phyloP scores from a whole-genome alignment of 1,284 basidiomycete genomes.

The Phellopilus nigrolimitatus region DNA sequence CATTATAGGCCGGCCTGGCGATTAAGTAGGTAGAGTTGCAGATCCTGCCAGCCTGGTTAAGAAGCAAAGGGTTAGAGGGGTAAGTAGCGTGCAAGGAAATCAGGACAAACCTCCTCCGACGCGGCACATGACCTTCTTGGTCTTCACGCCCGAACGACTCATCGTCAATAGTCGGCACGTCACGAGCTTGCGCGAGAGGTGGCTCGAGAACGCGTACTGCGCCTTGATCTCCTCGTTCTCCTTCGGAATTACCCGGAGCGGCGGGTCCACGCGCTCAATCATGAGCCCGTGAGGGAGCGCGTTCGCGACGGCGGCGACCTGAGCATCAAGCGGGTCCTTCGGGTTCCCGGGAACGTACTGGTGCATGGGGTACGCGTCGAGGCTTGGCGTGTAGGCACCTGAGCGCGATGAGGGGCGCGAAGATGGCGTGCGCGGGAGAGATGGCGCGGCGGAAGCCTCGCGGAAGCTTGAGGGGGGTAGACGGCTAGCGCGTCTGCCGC shows the following conservation, averaged over 20 bases:
- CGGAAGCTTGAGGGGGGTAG: slow-evolving; percentile 75
- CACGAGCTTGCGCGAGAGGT: slow-evolving; percentile 66
- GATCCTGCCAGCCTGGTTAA: slow-evolving; percentile 75
- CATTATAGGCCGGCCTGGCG: slow-evolving; percentile 37
- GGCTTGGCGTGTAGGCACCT: slow-evolving; percentile 54
- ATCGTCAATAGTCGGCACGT: slow-evolving; percentile 78
- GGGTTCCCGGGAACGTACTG: slow-evolving; percentile 66
- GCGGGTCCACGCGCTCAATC: slow-evolving; percentile 77
- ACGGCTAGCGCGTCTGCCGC: slow-evolving; percentile 39
- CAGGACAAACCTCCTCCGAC: slow-evolving; percentile 68
- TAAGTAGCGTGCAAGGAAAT: slow-evolving; percentile 16
- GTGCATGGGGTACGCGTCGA: slow-evolving; percentile 47
- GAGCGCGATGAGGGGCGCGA: slow-evolving; percentile 64
- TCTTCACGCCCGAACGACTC: slow-evolving; percentile 53
- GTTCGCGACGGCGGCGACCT: slow-evolving; percentile 75
- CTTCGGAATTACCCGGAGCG: slow-evolving; percentile 51
- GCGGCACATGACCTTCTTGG: slow-evolving; percentile 82
- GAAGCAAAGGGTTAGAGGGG: background rate
- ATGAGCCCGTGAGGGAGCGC: slow-evolving; percentile 68
- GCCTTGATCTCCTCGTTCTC: slow-evolving; percentile 78
- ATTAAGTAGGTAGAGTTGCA: slow-evolving; percentile 74
- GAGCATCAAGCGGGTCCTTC: slow-evolving; percentile 77
- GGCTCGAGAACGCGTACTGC: slow-evolving; percentile 75
- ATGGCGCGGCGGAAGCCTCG: slow-evolving; percentile 23
- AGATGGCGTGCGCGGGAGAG: slow-evolving; percentile 40